Evolutionary conservation across 495 filamentous ascomycete species (phyloP).

Genomic region (Aspergillus heteromorphus): DNA sequence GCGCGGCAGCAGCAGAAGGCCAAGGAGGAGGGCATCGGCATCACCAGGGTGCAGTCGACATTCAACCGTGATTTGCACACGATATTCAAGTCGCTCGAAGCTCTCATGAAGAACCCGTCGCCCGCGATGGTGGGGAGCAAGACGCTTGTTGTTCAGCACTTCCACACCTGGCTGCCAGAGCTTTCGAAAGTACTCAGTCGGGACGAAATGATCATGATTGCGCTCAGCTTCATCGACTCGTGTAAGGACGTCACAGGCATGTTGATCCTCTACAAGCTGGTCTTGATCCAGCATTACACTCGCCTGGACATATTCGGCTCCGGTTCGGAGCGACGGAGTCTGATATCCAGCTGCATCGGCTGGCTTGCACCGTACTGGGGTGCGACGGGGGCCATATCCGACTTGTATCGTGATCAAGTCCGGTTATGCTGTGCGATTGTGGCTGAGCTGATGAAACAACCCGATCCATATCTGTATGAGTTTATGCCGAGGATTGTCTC

Average conservation of each 20-base stretch:
- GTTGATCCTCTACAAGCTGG: constrained; percentile 87
- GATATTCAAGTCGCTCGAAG: constrained; percentile 86
- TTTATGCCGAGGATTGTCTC: constrained; percentile 88
- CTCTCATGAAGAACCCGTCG: constrained; percentile 78
- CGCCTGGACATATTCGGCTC: constrained; percentile 72
- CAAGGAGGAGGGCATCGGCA: constrained; percentile 85
- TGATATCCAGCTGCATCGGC: constrained; percentile 75
- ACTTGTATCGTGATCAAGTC: constrained; percentile 90
- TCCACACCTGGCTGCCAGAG: constrained; percentile 93
- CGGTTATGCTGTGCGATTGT: constrained; percentile 88
- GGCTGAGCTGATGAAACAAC: constrained; percentile 70
- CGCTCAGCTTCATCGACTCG: constrained; percentile 88
- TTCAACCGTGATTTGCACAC: constrained; percentile 79
- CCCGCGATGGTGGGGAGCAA: constrained; percentile 88
- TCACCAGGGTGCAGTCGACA: constrained; percentile 66
- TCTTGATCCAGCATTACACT: constrained; percentile 86
- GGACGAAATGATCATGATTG: constrained; percentile 85
- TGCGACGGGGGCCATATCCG: constrained; percentile 59
- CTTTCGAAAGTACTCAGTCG: constrained; percentile 68
- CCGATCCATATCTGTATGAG: constrained; percentile 74
- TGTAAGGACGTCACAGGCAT: constrained; percentile 86
- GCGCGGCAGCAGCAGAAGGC: constrained; percentile 79
- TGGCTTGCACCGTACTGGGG: constrained; percentile 98
- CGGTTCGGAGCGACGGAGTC: constrained; percentile 62
- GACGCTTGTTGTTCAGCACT: constrained; percentile 92